Percentiles rank a stretch among this genome's conserved stretches.
Conservation (phyloP, 805 yeast species). For the Spathaspora girioi region DNA sequence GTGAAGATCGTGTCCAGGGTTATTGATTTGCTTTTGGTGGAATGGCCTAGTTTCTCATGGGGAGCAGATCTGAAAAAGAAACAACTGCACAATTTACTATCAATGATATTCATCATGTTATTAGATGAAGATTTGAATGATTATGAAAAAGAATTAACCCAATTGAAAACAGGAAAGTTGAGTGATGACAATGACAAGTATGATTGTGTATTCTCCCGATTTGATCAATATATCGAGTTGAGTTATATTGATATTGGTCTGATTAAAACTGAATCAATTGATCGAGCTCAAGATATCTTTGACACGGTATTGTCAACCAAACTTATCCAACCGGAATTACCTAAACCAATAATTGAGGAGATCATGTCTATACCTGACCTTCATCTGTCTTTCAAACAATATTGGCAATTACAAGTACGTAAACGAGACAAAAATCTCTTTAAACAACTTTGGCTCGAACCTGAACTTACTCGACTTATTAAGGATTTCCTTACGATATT, state of each 20-base stretch:
- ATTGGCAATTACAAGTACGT: constrained; percentile 60
- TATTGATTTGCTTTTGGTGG: constrained; percentile 72
- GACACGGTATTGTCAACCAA: constrained; percentile 20
- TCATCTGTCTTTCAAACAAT: constrained; percentile 54
- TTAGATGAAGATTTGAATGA: constrained; percentile 71
- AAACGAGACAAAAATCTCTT: constrained; percentile 73
- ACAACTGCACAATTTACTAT: constrained; percentile 44
- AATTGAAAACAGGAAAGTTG: constrained; percentile 39
- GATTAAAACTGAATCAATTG: constrained; percentile 22
- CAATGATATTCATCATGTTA: constrained; percentile 68
- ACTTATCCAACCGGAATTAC: constrained; percentile 17
- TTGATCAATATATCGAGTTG: constrained; percentile 21
- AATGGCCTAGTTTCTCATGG: constrained; percentile 28
- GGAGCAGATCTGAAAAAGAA: constrained; percentile 8
- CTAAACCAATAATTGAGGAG: background rate
- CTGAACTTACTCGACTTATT: constrained; percentile 70
- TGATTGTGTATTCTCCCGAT: constrained; percentile 10
- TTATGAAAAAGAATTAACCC: constrained; percentile 51
- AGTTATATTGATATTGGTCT: constrained; percentile 9
- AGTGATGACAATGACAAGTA: constrained; percentile 17
- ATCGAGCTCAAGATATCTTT: constrained; percentile 19
- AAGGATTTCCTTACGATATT: constrained; percentile 59
- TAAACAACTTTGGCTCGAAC: constrained; percentile 80
- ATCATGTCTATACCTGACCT: constrained; percentile 22
- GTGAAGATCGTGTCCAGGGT: constrained; percentile 74